Evolutionary conservation across 1,284 basidiomycete species (phyloP).

Genomic region (Malassezia vespertilionis): DNA sequence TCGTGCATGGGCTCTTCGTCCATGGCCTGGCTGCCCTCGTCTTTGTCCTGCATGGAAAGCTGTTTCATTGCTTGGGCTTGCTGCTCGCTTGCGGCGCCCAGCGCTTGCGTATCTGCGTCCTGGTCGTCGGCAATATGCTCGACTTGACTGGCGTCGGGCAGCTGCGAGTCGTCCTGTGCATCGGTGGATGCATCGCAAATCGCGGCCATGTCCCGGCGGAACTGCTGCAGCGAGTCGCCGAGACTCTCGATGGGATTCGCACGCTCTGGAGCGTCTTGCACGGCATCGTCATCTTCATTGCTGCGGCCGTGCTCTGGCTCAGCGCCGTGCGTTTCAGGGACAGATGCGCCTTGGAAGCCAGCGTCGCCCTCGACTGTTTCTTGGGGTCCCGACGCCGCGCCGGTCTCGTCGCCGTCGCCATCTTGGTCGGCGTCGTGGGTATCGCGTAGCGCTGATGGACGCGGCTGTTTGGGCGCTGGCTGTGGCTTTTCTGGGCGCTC

Average conservation of each 20-base stretch:
- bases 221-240: constrained; percentile 74
- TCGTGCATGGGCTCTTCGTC: constrained; percentile 15
- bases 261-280: constrained; percentile 17
- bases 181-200: constrained; percentile 56
- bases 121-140: constrained; percentile 68
- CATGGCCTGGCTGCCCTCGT: constrained; percentile 30
- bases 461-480: too few species aligned
- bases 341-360: constrained; percentile 5
- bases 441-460: too few species aligned
- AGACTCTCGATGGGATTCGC: constrained; percentile 65
- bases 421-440: too few species aligned
- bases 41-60: constrained; percentile 31
- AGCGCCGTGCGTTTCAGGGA: constrained; percentile 9
- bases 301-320: constrained; percentile 21
- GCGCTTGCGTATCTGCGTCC: constrained; percentile 71
- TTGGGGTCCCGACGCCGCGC: constrained; percentile 13
- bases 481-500: too few species aligned
- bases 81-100: constrained; percentile 60
- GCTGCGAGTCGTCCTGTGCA: constrained; percentile 49
- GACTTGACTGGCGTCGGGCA: constrained; percentile 51
- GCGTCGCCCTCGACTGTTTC: constrained; percentile 9
- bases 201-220: constrained; percentile 70
- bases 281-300: constrained; percentile 36
- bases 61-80: constrained; percentile 63
- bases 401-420: constrained; percentile 12